Percentiles rank a stretch among this genome's conserved stretches.
phyloP scores from a whole-genome alignment of 495 filamentous ascomycete genomes.

The Amorphotheca resinae region DNA sequence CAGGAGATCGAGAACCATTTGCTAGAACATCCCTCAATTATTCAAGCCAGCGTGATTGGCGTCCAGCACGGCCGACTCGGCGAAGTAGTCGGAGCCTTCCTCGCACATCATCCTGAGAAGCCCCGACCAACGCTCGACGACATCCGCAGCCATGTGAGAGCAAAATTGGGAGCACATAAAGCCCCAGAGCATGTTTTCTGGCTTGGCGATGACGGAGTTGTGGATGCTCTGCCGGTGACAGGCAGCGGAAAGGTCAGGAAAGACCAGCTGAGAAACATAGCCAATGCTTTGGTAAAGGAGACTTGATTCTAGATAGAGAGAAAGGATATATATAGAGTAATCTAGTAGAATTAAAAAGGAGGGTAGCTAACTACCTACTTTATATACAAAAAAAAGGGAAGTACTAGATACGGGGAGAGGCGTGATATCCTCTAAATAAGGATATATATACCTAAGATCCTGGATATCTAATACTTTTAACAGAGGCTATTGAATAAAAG shows the following conservation, averaged over 20 bases:
- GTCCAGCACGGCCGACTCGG: constrained; percentile 50
- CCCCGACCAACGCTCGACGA: constrained; percentile 33
- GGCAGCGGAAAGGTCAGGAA: constrained; percentile 64
- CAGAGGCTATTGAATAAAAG: too few species aligned
- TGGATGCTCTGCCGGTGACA: constrained; percentile 46
- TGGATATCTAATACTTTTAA: too few species aligned
- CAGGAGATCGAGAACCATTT: constrained; percentile 62
- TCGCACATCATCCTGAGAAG: constrained; percentile 20
- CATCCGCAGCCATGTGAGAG: constrained; percentile 45
- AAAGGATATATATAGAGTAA: too few species aligned
- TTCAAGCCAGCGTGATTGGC: constrained; percentile 48
- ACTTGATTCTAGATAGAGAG: too few species aligned
- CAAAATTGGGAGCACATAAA: constrained; percentile 53
- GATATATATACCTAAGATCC: too few species aligned
- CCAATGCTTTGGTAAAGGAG: neutral
- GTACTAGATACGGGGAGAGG: too few species aligned
- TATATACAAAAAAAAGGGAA: too few species aligned
- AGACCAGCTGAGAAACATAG: constrained; percentile 39
- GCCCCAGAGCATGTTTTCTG: constrained; percentile 54
- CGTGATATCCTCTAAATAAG: too few species aligned
- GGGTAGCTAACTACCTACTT: too few species aligned
- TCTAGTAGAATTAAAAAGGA: too few species aligned
- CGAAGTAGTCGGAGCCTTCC: constrained; percentile 54
- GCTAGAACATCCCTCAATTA: constrained; percentile 39
- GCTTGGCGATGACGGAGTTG: constrained; percentile 48